phyloP scores from a whole-genome alignment of 2,329 filamentous ascomycete species.

The Ophiocordyceps robertsii region DNA sequence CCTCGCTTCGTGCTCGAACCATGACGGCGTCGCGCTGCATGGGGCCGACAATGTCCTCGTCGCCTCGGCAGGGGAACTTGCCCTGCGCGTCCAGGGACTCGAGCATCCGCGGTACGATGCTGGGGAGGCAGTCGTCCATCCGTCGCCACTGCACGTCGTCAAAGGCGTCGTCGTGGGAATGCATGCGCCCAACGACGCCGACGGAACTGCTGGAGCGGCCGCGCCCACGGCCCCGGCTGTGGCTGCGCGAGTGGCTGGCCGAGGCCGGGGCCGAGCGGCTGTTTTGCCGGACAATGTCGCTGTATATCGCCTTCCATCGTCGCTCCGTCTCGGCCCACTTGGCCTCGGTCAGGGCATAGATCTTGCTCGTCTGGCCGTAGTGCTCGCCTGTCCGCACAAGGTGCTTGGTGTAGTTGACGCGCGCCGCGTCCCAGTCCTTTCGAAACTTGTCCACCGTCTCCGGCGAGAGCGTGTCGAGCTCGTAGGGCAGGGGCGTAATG shows the following conservation, averaged over 20 bases:
- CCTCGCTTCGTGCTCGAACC: slow-evolving; percentile 30
- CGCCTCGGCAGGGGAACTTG: slow-evolving; percentile 80
- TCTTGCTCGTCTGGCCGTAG: slow-evolving; percentile 80
- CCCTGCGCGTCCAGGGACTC: slow-evolving; percentile 57
- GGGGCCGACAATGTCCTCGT: slow-evolving; percentile 86
- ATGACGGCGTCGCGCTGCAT: slow-evolving; percentile 57
- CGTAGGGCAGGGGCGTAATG: slow-evolving; percentile 71
- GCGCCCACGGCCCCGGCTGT: slow-evolving; percentile 24
- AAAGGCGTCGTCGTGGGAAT: slow-evolving; percentile 22
- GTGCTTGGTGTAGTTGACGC: slow-evolving; percentile 80
- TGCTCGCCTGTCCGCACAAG: slow-evolving; percentile 80
- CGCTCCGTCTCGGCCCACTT: slow-evolving; percentile 79
- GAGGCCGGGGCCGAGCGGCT: slow-evolving; percentile 13
- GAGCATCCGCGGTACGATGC: slow-evolving; percentile 54
- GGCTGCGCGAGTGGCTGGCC: slow-evolving; percentile 19
- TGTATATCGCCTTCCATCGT: slow-evolving; percentile 59
- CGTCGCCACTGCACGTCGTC: slow-evolving; percentile 28
- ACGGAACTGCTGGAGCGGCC: slow-evolving; percentile 26
- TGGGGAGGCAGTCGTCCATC: slow-evolving; percentile 43
- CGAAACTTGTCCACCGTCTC: slow-evolving; percentile 49
- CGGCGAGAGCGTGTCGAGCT: slow-evolving; percentile 47
- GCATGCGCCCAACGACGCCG: slow-evolving; percentile 18
- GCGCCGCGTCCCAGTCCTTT: slow-evolving; percentile 69
- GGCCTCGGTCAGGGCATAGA: slow-evolving; percentile 69
- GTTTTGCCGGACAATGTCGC: slow-evolving; percentile 45